These are phyloP conservation scores for Arabidopsis lyrata DNA, from an alignment of 441 rosid genomes.

Conservation along the genomic window DNA sequence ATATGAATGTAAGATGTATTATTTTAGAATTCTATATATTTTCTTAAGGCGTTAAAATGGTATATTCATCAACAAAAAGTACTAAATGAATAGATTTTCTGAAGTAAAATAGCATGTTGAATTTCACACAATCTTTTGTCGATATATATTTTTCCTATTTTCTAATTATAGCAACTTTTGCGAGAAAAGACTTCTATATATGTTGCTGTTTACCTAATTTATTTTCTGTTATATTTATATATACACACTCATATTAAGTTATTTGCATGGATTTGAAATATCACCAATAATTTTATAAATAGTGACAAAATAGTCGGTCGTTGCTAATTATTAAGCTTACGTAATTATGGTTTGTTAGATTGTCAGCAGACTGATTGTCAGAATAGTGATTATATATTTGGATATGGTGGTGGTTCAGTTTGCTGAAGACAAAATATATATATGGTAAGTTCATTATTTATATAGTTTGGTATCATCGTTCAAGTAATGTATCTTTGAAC, in stretches of 20 bases:
- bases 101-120: no score
- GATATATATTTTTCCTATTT: no score
- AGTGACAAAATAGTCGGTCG: conserved; percentile 8
- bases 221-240: background rate
- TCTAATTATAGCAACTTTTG: background rate
- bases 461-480: background rate
- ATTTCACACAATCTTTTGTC: no score
- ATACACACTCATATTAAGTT: background rate
- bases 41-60: no score
- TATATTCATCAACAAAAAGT: no score
- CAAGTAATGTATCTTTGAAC: background rate
- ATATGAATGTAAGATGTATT: no score
- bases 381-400: background rate
- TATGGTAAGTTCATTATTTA: background rate
- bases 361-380: conserved; percentile 16
- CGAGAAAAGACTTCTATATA: background rate
- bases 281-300: conserved; percentile 18
- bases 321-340: background rate
- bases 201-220: background rate
- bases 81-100: no score
- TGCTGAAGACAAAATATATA: background rate
- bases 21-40: no score
- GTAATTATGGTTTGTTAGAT: conserved; percentile 12
- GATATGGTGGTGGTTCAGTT: background rate
- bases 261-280: conserved; percentile 26